Base-by-base conservation (phyloP, 768 basidiomycete genomes). In the Collybiopsis confluens region DNA sequence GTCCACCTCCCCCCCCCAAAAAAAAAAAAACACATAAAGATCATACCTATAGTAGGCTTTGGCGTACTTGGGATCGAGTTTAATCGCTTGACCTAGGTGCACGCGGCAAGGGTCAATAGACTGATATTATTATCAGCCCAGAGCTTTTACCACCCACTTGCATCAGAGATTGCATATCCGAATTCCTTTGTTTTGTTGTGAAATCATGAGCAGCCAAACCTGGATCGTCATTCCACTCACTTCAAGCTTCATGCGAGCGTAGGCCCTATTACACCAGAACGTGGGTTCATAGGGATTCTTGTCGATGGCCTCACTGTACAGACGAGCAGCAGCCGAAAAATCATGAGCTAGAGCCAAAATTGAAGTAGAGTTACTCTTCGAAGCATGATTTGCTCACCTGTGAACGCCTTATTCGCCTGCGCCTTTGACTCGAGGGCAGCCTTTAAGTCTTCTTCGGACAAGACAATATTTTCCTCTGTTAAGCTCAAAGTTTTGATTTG, bases 191-290 rank as follows among this genome's bases (percentile, higher is more conserved):
- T n/a, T n/a, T n/a, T n/a, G n/a, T n/a, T n/a, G n/a, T n/a, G n/a
- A n/a, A n/a, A n/a, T n/a, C n/a, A n/a, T n/a, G n/a, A n/a, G n/a
- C n/a, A n/a, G n/a, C n/a, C n/a, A n/a, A n/a, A n/a, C n/a, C n/a
- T n/a, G n/a, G n/a, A n/a, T n/a, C n/a, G n/a, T n/a, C n/a, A 13
- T 33, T 33, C 30, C 30, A 33, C 30, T 33, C 30, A 33, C 30
- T 24, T 99, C 90, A 52, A 98, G 70, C 72, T 91, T 97, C 70
- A 95, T 92, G 47, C 96, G 82, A 13, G 90, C 81, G 69, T 92
- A 90, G 2, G 97, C 93, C 35, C 96, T 81, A 70, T 98, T 98
- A 65, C 89, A 94, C 89, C 91, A 98, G 49, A 96, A 69, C 13
- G 92, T 94, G 49, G 93, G 73, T 62, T 98, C 96, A 52, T 76